Base-by-base conservation (phyloP, 768 basidiomycete species). In the Naganishia vishniacii region DNA sequence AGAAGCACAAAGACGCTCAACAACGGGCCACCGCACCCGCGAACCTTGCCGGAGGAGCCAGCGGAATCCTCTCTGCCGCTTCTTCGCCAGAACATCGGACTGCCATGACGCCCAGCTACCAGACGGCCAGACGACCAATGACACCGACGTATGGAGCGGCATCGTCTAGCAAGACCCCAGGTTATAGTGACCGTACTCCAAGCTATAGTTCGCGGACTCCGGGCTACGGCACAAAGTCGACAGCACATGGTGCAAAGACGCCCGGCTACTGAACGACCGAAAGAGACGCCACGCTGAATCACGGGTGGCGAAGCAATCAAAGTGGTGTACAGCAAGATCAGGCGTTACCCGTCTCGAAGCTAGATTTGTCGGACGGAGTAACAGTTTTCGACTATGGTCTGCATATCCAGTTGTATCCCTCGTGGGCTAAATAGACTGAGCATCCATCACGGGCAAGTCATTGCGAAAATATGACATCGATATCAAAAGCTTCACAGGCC, bases 1-100 rank as follows among this genome's bases (percentile, higher is more conserved):
- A 56, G 37, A 56, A 56, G 34, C 37, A 56, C 53, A 56, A 56
- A n/a, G 53, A 56, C 53, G 53, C 53, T 6, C 53, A 56, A 29
- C 53, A 56, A 37, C 32, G 53, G 0, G 53, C 53, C 23, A 56
- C 53, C 2, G 53, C 53, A 8, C 53, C 53, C 5, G 53, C 53
- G 4, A 56, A 56, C 23, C 23, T 56, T 20, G 26, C 53, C 18
- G 32, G n/a, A 15, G 8, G 20, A 3, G 37, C 53, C 12, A 56
- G 53, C 23, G 53, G 53, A 16, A 18, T 56, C 37, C 18, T 56
- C 4, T 56, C 53, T 26, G 53, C 53, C 9, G 53, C 53, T 4
- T 41, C 53, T 1, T 56, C 53, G 2, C 53, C 53, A 23, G 53
- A 56, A 16, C 23, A 37, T 26, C 53, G 53, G 16, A 40, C 34